Conservation (phyloP, 1,284 basidiomycete genomes). For the Uromyces viciae-fabae region DNA sequence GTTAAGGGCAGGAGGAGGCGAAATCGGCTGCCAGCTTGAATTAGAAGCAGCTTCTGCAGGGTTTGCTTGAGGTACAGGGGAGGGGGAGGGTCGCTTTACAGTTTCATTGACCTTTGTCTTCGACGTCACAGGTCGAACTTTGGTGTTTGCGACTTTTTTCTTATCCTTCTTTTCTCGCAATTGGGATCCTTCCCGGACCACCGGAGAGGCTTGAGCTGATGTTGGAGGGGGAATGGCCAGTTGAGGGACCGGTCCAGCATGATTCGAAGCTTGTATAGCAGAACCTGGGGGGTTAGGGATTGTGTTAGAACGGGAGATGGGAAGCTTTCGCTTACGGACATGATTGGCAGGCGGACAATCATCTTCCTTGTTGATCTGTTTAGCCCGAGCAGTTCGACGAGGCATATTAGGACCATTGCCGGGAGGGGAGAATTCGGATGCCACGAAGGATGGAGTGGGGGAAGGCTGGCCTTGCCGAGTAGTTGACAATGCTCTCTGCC, state of each 20-base stretch:
- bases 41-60: neutral
- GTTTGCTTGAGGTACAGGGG: neutral
- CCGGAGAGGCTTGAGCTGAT: neutral
- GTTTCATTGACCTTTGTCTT: slow-evolving; percentile 30
- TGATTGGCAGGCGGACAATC: neutral
- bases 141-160: slow-evolving; percentile 38
- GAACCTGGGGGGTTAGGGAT: neutral
- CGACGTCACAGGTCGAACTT: slow-evolving; percentile 16
- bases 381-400: slow-evolving; percentile 17
- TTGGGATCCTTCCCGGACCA: slow-evolving; percentile 8
- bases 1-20: neutral
- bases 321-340: slow-evolving; percentile 8
- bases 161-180: slow-evolving; percentile 24
- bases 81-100: slow-evolving; percentile 25
- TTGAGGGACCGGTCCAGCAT: slow-evolving; percentile 7
- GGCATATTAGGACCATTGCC: neutral
- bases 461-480: slow-evolving; percentile 38
- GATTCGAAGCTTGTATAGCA: neutral
- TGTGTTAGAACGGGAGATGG: neutral
- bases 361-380: slow-evolving; percentile 15
- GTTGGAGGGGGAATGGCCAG: neutral
- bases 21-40: neutral
- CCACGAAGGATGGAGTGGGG: slow-evolving; percentile 34
- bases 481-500: slow-evolving; percentile 14
- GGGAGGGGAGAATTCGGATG: slow-evolving; percentile 35